Conservation (phyloP, 495 filamentous ascomycete species). For the Immersiella caudata region DNA sequence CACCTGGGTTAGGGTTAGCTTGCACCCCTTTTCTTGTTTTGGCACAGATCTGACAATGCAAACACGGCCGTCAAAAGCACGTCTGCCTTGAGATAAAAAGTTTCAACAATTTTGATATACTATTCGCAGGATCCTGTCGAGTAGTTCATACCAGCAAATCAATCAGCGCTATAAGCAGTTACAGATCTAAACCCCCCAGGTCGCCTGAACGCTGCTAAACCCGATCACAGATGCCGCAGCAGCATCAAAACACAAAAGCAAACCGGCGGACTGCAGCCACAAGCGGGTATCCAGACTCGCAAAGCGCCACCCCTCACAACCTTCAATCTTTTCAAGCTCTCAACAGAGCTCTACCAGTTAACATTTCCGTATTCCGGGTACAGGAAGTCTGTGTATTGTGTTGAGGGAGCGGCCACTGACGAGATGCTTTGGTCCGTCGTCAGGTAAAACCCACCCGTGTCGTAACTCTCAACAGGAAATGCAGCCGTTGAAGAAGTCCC, state of each 20-base stretch:
- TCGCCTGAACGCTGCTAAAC: not conserved
- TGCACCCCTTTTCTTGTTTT: too few species aligned
- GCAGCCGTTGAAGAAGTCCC: not conserved
- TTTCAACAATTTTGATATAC: too few species aligned
- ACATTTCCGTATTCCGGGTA: not conserved
- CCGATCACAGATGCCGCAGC: not conserved
- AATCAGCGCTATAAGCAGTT: not conserved
- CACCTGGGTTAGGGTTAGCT: conserved; percentile 1
- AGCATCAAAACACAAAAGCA: not conserved
- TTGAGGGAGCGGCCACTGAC: not conserved
- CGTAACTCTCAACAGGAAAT: not conserved
- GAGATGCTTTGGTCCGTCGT: not conserved
- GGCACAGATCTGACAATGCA: too few species aligned
- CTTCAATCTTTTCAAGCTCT: not conserved
- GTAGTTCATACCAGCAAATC: not conserved
- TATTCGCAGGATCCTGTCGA: too few species aligned
- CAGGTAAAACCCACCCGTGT: not conserved
- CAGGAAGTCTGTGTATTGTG: not conserved
- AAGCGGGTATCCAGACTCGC: too few species aligned
- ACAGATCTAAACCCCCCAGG: not conserved
- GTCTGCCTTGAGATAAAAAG: too few species aligned
- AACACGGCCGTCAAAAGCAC: too few species aligned
- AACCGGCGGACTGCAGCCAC: not conserved
- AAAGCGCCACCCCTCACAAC: too few species aligned
- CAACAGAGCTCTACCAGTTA: not conserved